These are phyloP conservation scores for Catharanthus roseus DNA, from an alignment of 257 asterid species.

Conservation along the genomic window DNA sequence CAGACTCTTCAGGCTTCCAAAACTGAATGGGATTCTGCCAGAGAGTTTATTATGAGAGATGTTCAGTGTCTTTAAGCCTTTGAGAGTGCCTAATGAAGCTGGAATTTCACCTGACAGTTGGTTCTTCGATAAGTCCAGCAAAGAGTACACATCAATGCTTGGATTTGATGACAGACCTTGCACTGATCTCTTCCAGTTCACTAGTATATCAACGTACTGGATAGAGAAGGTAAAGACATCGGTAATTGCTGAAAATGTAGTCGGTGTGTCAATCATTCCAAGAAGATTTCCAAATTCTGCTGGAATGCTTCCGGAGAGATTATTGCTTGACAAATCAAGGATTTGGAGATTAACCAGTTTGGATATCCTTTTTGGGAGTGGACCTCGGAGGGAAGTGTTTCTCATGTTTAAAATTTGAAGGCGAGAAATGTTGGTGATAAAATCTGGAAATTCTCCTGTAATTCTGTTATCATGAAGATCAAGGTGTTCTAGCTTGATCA, in stretches of 20 bases:
- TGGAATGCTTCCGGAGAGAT: constrained; percentile 26
- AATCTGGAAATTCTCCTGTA: constrained; percentile 22
- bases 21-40: constrained; percentile 23
- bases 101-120: constrained; percentile 30
- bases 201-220: constrained; percentile 16
- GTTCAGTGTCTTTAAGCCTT: constrained; percentile 30
- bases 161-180: constrained; percentile 24
- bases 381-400: constrained; percentile 31
- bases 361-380: constrained; percentile 20
- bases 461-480: constrained; percentile 29
- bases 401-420: constrained; percentile 24
- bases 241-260: background rate
- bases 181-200: constrained; percentile 28
- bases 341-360: constrained; percentile 21
- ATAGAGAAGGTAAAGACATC: constrained; percentile 12
- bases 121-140: constrained; percentile 22
- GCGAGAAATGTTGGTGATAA: constrained; percentile 17
- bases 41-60: constrained; percentile 20
- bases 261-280: constrained; percentile 27
- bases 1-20: constrained; percentile 15
- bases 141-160: constrained; percentile 22
- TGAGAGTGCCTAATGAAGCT: constrained; percentile 27
- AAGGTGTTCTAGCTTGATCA: constrained; percentile 26
- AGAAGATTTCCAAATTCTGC: constrained; percentile 16
- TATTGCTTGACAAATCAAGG: constrained; percentile 25